Evolutionary conservation across 202 grass and related monocot species (phyloP).

Genomic region (Musa balbisiana): DNA sequence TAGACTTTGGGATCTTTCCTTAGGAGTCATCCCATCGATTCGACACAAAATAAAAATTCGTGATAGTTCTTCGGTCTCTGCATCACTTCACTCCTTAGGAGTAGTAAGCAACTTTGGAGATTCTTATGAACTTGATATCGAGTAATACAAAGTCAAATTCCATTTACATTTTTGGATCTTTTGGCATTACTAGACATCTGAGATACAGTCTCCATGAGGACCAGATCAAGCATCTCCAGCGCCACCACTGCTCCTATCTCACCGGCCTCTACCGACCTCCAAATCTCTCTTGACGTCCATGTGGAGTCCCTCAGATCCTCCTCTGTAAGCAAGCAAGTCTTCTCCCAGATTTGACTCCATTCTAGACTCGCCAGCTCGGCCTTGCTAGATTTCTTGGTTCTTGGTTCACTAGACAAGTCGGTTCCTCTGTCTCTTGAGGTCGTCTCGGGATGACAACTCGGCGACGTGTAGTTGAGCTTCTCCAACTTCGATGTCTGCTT

Average conservation of each 20-base stretch:
- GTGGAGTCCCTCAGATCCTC: conserved; percentile 34
- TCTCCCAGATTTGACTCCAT: conserved; percentile 14
- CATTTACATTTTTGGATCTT: conserved; percentile 30
- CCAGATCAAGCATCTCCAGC: conserved; percentile 32
- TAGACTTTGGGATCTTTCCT: no score
- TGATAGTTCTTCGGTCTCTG: no score
- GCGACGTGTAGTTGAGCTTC: conserved; percentile 4
- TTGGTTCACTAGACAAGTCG: background rate
- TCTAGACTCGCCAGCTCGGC: conserved; percentile 9
- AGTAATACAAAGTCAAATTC: no score
- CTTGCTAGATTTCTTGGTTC: background rate
- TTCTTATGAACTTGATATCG: background rate
- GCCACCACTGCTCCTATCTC: conserved; percentile 30
- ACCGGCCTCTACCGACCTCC: conserved; percentile 1
- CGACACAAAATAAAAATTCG: no score
- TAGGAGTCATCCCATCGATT: no score
- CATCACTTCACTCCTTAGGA: no score
- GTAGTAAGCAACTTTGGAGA: background rate
- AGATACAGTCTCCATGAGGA: conserved; percentile 37
- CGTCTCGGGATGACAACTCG: background rate
- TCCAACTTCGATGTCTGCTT: conserved; percentile 15
- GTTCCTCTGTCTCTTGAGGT: background rate
- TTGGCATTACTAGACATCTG: conserved; percentile 28
- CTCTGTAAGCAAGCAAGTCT: conserved; percentile 39
- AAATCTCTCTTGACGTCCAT: conserved; percentile 29